Evolutionary conservation across 345 rosid genomes (phyloP), one percentile per base, ranked within the genome.

Genomic region (Eutrema japonicum): DNA sequence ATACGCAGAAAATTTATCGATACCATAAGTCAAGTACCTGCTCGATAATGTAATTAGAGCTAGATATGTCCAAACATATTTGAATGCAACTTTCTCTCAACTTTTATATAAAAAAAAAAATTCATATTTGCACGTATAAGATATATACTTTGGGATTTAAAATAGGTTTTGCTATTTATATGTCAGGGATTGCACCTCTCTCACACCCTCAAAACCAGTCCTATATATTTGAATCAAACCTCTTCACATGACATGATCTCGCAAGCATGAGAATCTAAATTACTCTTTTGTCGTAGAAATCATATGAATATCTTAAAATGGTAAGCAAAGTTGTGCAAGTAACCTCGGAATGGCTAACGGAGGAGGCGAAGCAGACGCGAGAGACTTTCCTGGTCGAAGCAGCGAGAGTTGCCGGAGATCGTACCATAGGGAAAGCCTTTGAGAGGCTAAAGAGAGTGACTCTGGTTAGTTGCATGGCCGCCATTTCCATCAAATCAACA

Each of bases 331-430:
- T 47, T 48, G 48, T 48, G 61, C 3, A 37, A 27, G 40, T 64
- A 32, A 77, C 81, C 77, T 77, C 38, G 36, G 62, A 22, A 26
- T 65, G 70, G 56, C 57, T 72, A 52, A 60, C 72, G 9, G 80
- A 71, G 64, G 81, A 72, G 56, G 73, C 74, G 26, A 72, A 77
- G 52, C 65, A 66, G 18, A 72, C 65, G 35, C 77, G 81, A 72
- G 73, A 66, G 14, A 72, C 64, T 66, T 8, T 60, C 13, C 68
- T 6, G 7, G 48, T 27, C 22, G 73, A 59, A 33, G 64, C 59
- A 67, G 42, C 33, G 8, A 59, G 52, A 49, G 62, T 57, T 7
- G 53, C 47, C 33, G 75, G 75, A 47, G 75, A 43, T 30, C 9
- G 62, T 42, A 40, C 62, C n/a, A 7, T 11, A 56, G 80, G 77